Base-by-base conservation (phyloP, 2,329 filamentous ascomycete genomes). In the Tolypocladium tropicale region DNA sequence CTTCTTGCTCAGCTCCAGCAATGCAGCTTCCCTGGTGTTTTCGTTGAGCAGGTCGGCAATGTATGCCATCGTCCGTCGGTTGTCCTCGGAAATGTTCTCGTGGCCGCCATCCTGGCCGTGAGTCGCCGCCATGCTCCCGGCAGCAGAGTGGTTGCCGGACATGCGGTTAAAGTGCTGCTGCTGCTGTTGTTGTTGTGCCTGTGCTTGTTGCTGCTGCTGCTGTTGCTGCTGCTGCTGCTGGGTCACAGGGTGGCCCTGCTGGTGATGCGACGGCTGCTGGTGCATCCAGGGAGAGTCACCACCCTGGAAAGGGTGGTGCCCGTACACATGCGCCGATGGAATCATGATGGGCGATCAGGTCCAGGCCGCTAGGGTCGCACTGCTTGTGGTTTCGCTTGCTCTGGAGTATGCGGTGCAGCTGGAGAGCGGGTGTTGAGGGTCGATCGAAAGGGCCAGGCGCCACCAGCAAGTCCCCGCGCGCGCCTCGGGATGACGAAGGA, bases 1-100 rank as follows among this genome's bases (percentile, higher is more conserved):
- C 81, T 99, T 99, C 79, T 99, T 99, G 76, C 93, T 97, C 53
- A 99, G 80, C 73, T 99, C 94, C 67, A 99, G 80, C 55, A 99
- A 79, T 53, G 94, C 94, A 5, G 90, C 86, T 76, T 97, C 94
- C 60, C 94, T 83, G 32, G 91, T 92, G 64, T 81, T 85, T 61
- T 92, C 89, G 70, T 91, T 93, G 68, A 97, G 81, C 57, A 96
- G 80, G 70, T 96, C 92, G 55, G 92, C 90, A 61, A 96, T 94
- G 79, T 90, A 96, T 60, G 85, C 85, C 72, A 96, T 84, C n/a
- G 95, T 94, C 62, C 92, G 84, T 63, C 90, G 83, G 72, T 96
- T 96, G 69, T 96, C 93, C 69, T 96, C 93, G 21, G 86, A 90
- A 61, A 94, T 72, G 74, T 82, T 82, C 65, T 90, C 87, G 65